phyloP scores from a whole-genome alignment of 108 stramenopile species.

The Skeletonema potamos region DNA sequence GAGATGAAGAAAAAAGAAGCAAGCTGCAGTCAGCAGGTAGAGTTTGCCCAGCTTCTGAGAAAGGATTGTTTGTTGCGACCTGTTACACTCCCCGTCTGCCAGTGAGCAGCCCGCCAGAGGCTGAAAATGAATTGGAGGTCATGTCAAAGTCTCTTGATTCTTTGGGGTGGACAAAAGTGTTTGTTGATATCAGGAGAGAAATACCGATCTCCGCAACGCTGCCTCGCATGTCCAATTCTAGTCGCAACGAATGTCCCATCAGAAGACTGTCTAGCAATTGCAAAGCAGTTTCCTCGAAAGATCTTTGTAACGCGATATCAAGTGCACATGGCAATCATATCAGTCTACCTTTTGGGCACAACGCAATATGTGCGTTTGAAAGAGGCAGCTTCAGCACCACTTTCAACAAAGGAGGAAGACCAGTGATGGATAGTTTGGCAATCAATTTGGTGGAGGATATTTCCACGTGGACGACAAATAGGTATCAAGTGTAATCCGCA shows the following conservation, averaged over 20 bases:
- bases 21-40: background rate
- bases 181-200: constrained; percentile 69
- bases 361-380: constrained; percentile 70
- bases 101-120: background rate
- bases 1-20: constrained; percentile 1
- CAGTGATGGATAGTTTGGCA: constrained; percentile 72
- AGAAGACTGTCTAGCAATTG: constrained; percentile 40
- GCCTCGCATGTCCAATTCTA: constrained; percentile 18
- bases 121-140: constrained; percentile 4
- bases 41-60: constrained; percentile 19
- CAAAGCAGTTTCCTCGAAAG: constrained; percentile 24
- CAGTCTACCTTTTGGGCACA: constrained; percentile 70
- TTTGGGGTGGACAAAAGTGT: constrained; percentile 82
- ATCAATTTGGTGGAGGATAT: constrained; percentile 60
- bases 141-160: constrained; percentile 65
- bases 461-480: constrained; percentile 41
- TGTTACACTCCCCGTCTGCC: constrained; percentile 23
- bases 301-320: constrained; percentile 19
- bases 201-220: constrained; percentile 29
- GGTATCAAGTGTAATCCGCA: too few relatives aligned
- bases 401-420: constrained; percentile 57
- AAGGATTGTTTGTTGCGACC: constrained; percentile 31
- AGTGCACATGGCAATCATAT: background rate
- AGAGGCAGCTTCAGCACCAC: constrained; percentile 46
- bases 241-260: background rate